Evolutionary conservation across 345 rosid genomes (phyloP), one percentile per base, ranked within the genome.

Genomic region (Corymbia maculata): DNA sequence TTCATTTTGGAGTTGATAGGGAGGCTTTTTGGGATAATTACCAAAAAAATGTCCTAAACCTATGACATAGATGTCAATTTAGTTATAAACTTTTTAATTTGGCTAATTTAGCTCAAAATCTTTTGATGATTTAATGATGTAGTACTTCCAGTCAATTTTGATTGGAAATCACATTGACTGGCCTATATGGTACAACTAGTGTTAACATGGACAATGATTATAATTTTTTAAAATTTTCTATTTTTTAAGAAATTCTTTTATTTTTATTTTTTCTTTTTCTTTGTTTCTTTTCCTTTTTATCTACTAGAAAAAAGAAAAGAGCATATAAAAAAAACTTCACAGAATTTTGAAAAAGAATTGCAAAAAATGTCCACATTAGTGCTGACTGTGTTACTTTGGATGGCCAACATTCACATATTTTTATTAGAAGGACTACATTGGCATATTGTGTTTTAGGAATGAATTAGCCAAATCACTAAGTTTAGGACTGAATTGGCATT

Each of bases 131-230:
- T 75, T 75, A 26, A 1, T 14, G 9, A 9, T 75, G 8, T 21
- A 19, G 8, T 21, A 75, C 28, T 19, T 75, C 4, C 2, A 4
- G 14, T 75, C 13, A 42, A 42, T 75, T 75, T 75, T 75, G 84
- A 42, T 5, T 3, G 49, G 15, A 36, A 75, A 36, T 75, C 1
- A 42, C 4, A 6, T 42, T 7, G 0, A 4, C 2, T 0, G 1
- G 19, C 26, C 3, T 75, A 75, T 4, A 3, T 17, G 26, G 22
- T 47, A 42, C 4, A 5, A 0, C 6, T 1, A 2, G 0, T 4
- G 1, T 11, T 21, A 11, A 42, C 28, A 19, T 75, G 26, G 82
- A 75, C 13, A 21, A 75, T 42, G 22, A 42, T 36, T 70, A 47
- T 70, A 70, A 8, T 36, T 70, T 36, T 17, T 9, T 9, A 6